A percentile compares a stretch with the other conserved stretches of the same genome.
These are phyloP conservation scores for Fusarium sp. DNA, from an alignment of 2,329 filamentous ascomycete species.

Conservation along the genomic window DNA sequence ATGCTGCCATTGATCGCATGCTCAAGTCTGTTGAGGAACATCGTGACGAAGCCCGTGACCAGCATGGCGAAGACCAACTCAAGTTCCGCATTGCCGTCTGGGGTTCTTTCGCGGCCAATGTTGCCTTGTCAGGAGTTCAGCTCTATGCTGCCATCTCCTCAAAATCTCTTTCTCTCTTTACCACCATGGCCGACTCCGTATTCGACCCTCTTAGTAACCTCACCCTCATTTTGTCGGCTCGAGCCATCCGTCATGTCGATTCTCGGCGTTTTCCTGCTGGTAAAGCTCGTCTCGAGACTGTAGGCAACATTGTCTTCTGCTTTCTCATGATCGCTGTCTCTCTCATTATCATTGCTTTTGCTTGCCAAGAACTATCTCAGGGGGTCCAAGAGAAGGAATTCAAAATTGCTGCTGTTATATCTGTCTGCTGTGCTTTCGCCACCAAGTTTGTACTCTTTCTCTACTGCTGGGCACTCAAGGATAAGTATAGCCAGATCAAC, in stretches of 20 bases:
- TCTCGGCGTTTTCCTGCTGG: conserved; percentile 87
- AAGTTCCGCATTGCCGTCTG: conserved; percentile 74
- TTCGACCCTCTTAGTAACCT: conserved; percentile 94
- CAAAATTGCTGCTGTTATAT: conserved; percentile 83
- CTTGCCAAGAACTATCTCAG: conserved; percentile 70
- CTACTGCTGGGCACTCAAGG: conserved; percentile 90
- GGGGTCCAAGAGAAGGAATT: conserved; percentile 69
- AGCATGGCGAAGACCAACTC: conserved; percentile 82
- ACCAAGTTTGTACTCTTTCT: conserved; percentile 87
- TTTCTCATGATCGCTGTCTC: conserved; percentile 96
- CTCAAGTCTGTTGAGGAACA: conserved; percentile 95
- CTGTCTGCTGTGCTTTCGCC: conserved; percentile 82
- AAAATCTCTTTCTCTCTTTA: conserved; percentile 93
- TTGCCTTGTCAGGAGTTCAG: conserved; percentile 81
- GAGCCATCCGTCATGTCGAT: conserved; percentile 89
- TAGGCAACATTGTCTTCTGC: conserved; percentile 95
- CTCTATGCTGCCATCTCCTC: conserved; percentile 89
- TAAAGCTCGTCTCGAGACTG: conserved; percentile 93
- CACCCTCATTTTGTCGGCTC: conserved; percentile 85
- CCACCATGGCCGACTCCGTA: conserved; percentile 94
- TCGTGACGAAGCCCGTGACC: conserved; percentile 79
- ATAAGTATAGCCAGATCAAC: conserved; percentile 89
- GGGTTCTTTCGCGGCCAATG: conserved; percentile 80
- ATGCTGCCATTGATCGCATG: conserved; percentile 90
- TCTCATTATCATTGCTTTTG: conserved; percentile 90